Conservation (phyloP, 2,329 filamentous ascomycete species). For the Clonostachys chloroleuca region DNA sequence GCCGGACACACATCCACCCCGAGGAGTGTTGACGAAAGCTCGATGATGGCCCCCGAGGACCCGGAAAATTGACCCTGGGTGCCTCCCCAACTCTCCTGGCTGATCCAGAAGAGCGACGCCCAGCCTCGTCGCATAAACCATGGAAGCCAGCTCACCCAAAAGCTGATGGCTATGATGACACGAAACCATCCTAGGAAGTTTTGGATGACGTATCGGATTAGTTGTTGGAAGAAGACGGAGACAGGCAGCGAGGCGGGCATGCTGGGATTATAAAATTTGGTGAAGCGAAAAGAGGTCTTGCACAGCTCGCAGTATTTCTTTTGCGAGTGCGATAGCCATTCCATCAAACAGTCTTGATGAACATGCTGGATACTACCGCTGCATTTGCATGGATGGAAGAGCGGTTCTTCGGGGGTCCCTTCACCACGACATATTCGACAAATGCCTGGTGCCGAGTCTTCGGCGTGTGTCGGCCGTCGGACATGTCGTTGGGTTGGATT, state of each 20-base stretch:
- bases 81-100: conserved; percentile 59
- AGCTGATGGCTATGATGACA: conserved; percentile 70
- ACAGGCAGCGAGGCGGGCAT: conserved; percentile 86
- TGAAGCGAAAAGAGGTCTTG: conserved; percentile 97
- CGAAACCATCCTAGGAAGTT: conserved; percentile 76
- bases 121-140: conserved; percentile 89
- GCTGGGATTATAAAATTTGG: conserved; percentile 89
- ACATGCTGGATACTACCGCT: conserved; percentile 98
- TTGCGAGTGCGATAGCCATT: conserved; percentile 97
- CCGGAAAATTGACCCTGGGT: not conserved
- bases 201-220: conserved; percentile 66
- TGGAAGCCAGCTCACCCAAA: conserved; percentile 87
- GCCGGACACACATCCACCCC: conserved; percentile 23
- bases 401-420: conserved; percentile 72
- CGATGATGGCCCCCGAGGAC: conserved; percentile 11
- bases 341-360: conserved; percentile 96
- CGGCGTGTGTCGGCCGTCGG: conserved; percentile 1
- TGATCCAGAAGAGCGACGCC: conserved; percentile 93
- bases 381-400: conserved; percentile 98
- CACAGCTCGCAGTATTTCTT: conserved; percentile 99
- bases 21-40: conserved; percentile 15
- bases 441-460: conserved; percentile 57
- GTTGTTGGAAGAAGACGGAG: conserved; percentile 75
- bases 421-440: conserved; percentile 97
- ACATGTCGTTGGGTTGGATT: no score